Evolutionary conservation across 495 filamentous ascomycete genomes (phyloP), one percentile per base, ranked within the genome.

Genomic region (Darksidea phi): DNA sequence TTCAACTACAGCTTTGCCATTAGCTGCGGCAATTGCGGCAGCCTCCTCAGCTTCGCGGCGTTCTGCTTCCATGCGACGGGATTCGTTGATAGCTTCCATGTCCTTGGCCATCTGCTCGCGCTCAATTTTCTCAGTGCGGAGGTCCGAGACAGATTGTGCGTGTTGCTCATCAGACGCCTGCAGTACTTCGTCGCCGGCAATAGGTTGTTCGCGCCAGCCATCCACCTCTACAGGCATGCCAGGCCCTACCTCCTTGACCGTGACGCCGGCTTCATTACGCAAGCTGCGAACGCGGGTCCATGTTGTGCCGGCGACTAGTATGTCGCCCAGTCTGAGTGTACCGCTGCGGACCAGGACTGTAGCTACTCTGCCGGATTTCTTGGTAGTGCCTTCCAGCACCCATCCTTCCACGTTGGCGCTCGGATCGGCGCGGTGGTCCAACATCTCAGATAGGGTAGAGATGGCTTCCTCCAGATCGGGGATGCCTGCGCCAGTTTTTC

Each of bases 401-500:
- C 92, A 96, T 11, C 95, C 95, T 75, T 99, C 95, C 8, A 84
- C 89, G 60, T 80, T 82, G 18, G 92, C 89, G 45, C 86, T 79
- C 2, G 72, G 71, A 70, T 96, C 89, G 42, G 91, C 89, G 50
- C 94, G 86, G 63, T 92, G 86, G 65, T 99, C 94, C 2, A 96
- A 79, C 66, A 97, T 84, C 69, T 99, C 95, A 0, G 89, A 87
- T 2, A 93, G 82, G 0, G 88, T 84, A 18, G 94, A 75, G 25
- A 88, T 87, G 24, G 90, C 89, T 73, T 97, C 95, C 75, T 97
- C 95, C 17, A 99, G 79, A 51, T 95, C 90, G 5, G 84, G 74
- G 86, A 99, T 96, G 54, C 95, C 95, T 69, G 87, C 79, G 20
- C 95, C 95, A 0, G 93, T 96, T 76, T 93, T 97, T 23, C 93